phyloP scores from a whole-genome alignment of 2,329 filamentous ascomycete species.

The Fusarium phyllophilum region DNA sequence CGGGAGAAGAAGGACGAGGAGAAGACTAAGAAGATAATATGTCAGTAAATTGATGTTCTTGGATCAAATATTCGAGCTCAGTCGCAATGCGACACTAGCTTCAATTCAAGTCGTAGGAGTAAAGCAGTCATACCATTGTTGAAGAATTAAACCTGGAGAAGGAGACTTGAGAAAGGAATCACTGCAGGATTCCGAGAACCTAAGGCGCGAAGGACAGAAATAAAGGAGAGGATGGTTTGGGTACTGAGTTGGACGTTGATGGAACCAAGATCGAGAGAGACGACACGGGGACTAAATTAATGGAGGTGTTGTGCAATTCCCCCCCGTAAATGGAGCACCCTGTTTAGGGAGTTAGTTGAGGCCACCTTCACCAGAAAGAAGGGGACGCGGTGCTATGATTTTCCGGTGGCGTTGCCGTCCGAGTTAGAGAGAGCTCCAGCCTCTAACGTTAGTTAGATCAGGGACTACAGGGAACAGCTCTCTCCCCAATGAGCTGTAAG shows the following conservation, averaged over 20 bases:
- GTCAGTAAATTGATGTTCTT: conserved; percentile 8
- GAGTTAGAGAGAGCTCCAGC: conserved; percentile 1
- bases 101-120: conserved; percentile 9
- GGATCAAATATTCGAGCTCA: neutral
- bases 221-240: conserved; percentile 32
- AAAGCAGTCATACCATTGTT: conserved; percentile 48
- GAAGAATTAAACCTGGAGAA: conserved; percentile 29
- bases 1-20: conserved; percentile 69
- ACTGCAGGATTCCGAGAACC: conserved; percentile 48
- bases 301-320: conserved; percentile 33
- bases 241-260: conserved; percentile 30
- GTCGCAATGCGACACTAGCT: conserved; percentile 38
- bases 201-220: conserved; percentile 26
- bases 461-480: neutral
- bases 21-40: conserved; percentile 58
- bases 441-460: neutral
- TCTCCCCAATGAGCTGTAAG: conserved; percentile 3
- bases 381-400: conserved; percentile 47
- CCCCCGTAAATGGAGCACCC: conserved; percentile 38
- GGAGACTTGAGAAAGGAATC: conserved; percentile 44
- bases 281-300: conserved; percentile 42
- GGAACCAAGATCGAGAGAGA: conserved; percentile 38
- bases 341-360: conserved; percentile 49
- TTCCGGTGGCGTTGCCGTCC: conserved; percentile 41
- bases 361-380: conserved; percentile 56